Conservation (phyloP, 495 filamentous ascomycete species). For the Penicillium arizonense region DNA sequence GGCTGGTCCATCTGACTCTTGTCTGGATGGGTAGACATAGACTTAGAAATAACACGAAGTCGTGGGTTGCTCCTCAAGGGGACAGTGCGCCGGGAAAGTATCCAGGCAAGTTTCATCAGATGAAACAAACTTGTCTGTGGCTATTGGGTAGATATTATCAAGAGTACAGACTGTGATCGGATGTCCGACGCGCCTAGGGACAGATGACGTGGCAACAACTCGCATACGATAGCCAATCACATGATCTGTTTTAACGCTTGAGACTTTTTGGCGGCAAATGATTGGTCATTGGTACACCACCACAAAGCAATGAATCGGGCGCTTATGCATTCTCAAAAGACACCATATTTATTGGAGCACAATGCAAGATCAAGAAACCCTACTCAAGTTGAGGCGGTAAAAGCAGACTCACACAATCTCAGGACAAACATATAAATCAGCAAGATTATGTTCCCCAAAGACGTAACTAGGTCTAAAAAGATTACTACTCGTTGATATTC, state of each 20-base stretch:
- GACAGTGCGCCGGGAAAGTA: neutral
- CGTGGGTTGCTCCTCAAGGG: neutral
- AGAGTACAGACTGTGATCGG: neutral
- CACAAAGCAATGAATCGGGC: neutral
- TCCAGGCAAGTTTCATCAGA: constrained; percentile 6
- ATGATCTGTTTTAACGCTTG: constrained; percentile 1
- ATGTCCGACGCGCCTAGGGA: constrained; percentile 8
- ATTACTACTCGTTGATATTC: neutral
- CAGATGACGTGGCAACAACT: constrained; percentile 9
- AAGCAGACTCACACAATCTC: neutral
- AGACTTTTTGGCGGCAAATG: constrained; percentile 2
- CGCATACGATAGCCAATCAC: constrained; percentile 8
- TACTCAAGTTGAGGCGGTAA: neutral
- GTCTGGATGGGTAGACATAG: constrained; percentile 18
- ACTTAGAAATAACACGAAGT: neutral
- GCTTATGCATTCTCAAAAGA: constrained; percentile 3
- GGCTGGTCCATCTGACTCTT: constrained; percentile 15
- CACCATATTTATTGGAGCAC: neutral
- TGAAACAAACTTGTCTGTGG: neutral
- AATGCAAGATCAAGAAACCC: neutral
- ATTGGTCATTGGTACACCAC: neutral
- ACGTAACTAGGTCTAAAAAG: no score
- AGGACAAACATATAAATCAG: neutral
- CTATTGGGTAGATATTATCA: constrained; percentile 3
- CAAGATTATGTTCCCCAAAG: no score